A percentile compares a stretch with the other conserved stretches of the same genome.
Conservation (phyloP, 164 flowering plant species). For the Brasenia schreberi region DNA sequence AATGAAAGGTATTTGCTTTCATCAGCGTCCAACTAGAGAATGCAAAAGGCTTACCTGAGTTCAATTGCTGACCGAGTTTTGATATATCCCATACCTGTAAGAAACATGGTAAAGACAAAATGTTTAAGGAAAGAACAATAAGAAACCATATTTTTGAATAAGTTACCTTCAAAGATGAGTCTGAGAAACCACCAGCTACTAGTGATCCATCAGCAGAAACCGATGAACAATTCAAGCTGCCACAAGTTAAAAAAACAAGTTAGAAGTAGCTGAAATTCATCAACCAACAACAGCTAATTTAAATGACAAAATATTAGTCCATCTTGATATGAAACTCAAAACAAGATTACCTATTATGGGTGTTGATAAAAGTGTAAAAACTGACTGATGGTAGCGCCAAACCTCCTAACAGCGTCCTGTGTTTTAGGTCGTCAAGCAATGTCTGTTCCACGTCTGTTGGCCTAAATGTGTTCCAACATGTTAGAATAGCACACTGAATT, state of each 20-base stretch:
- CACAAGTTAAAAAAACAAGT: conserved; percentile 7
- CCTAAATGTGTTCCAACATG: conserved; percentile 16
- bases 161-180: conserved; percentile 82
- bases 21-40: not conserved
- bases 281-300: not conserved
- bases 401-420: conserved; percentile 84
- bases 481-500: no score
- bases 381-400: conserved; percentile 78
- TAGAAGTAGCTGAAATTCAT: not conserved
- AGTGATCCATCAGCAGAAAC: conserved; percentile 93
- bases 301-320: not conserved
- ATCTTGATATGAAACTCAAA: not conserved
- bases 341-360: conserved; percentile 64
- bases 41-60: not conserved
- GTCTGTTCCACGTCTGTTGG: conserved; percentile 72
- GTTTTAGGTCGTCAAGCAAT: conserved; percentile 84
- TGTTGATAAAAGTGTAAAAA: conserved; percentile 85
- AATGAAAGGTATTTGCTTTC: no score
- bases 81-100: conserved; percentile 95
- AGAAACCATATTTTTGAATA: not conserved
- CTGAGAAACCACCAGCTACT: conserved; percentile 98
- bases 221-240: conserved; percentile 78
- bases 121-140: conserved; percentile 1
- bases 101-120: not conserved
- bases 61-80: conserved; percentile 62